Base-by-base conservation (phyloP, 257 asterid species). In the Forsythia viridissima region DNA sequence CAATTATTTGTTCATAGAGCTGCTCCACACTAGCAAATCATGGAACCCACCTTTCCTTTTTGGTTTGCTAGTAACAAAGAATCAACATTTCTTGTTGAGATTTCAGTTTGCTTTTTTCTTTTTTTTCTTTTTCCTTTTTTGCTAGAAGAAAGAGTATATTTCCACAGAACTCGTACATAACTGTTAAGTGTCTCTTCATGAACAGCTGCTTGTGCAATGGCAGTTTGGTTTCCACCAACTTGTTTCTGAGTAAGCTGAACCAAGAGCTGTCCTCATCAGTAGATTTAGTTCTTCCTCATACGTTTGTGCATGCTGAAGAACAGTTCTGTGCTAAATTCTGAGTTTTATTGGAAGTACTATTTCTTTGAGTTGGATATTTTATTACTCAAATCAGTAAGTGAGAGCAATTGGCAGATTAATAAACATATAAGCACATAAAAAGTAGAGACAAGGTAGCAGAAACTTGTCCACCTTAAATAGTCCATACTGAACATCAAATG, bases 401-500 rank as follows among this genome's bases (percentile, higher is more conserved):
- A 57, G 37, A 74, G 76, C 30, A 74, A 70, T 48, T 69, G 67
- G 12, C 42, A 48, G 9, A 78, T 61, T 20, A 67, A 78, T 72
- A 77, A 30, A 83, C 76, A 71, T 38, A 78, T 21, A 77, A 71
- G 74, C 81, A 57, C 70, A 78, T 73, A 39, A 9, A 72, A 75
- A 72, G 79, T 34, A 72, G 75, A 70, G 76, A 77, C 15, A 80
- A 43, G 20, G 72, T 74, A 84, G 67, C 61, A 24, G 20, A 59
- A 75, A 20, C 51, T 61, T 18, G 52, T 59, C 71, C 16, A 93
- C 99, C 99, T 96, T 96, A 90, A 96, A 96, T 80, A 96, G 87
- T 72, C 98, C 99, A 85, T 96, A 92, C 86, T 96, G 99, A 80
- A 90, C 87, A 86, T 96, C 97, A 90, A 96, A 96, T 70, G 97